Percentiles rank a stretch among this genome's conserved stretches.
phyloP scores from a whole-genome alignment of 257 asterid species.

The Rubia yunnanensis region DNA sequence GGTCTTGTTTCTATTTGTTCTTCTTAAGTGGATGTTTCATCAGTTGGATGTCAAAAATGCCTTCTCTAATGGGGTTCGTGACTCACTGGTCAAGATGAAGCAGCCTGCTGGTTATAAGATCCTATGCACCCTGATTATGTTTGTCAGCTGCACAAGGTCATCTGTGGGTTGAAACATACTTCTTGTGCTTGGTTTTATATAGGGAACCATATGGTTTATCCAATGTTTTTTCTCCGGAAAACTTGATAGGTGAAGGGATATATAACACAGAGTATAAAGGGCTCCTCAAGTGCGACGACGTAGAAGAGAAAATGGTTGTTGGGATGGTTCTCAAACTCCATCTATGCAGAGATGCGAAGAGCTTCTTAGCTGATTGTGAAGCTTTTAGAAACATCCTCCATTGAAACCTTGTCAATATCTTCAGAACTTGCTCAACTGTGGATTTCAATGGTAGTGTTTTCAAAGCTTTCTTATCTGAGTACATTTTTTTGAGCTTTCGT shows the following conservation, averaged over 20 bases:
- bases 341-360: slow-evolving; percentile 18
- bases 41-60: too few relatives aligned
- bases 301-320: slow-evolving; percentile 15
- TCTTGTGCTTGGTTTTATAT: too few relatives aligned
- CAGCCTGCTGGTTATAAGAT: too few relatives aligned
- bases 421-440: slow-evolving; percentile 18
- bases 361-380: slow-evolving; percentile 28
- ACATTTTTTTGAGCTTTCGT: too few relatives aligned
- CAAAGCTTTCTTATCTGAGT: slow-evolving; percentile 27
- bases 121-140: too few relatives aligned
- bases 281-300: not conserved
- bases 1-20: too few relatives aligned
- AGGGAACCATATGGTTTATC: slow-evolving; percentile 12
- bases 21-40: too few relatives aligned
- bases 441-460: slow-evolving; percentile 23
- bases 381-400: slow-evolving; percentile 24
- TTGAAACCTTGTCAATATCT: slow-evolving; percentile 20
- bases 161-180: too few relatives aligned
- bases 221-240: slow-evolving; percentile 21
- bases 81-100: too few relatives aligned
- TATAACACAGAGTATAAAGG: slow-evolving; percentile 21
- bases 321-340: slow-evolving; percentile 24
- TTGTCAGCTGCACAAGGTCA: too few relatives aligned
- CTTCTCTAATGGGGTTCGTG: too few relatives aligned
- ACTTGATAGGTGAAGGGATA: slow-evolving; percentile 28